These are phyloP conservation scores for Platismatia glauca DNA, from an alignment of 495 filamentous ascomycete genomes.

Conservation along the genomic window DNA sequence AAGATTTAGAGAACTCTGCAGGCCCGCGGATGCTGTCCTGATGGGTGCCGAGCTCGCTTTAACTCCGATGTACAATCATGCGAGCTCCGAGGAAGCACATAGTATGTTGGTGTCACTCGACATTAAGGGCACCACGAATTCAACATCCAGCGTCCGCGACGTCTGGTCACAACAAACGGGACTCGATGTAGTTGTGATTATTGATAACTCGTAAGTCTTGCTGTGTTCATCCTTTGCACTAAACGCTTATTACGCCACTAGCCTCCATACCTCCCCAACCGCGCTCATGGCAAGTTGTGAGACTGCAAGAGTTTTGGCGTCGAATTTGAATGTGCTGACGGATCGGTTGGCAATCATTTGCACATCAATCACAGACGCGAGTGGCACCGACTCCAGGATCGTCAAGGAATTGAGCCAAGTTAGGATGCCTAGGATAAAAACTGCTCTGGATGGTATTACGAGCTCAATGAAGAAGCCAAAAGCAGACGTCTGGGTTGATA, in stretches of 20 bases:
- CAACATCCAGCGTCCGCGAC: not conserved
- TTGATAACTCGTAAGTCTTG: constrained; percentile 23
- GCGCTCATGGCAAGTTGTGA: constrained; percentile 24
- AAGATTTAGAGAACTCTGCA: constrained; percentile 9
- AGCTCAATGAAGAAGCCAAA: constrained; percentile 12
- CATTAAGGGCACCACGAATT: constrained; percentile 13
- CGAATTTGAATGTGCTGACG: constrained; percentile 12
- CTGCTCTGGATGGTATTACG: constrained; percentile 20
- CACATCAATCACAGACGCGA: not conserved
- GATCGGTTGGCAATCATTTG: constrained; percentile 24
- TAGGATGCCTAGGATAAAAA: constrained; percentile 11
- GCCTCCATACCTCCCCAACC: constrained; percentile 22
- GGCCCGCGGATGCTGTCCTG: constrained; percentile 9
- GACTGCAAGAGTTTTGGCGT: constrained; percentile 21
- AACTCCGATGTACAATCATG: constrained; percentile 17
- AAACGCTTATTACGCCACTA: not conserved
- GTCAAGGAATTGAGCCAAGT: constrained; percentile 19
- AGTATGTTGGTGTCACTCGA: constrained; percentile 22
- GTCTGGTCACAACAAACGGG: not conserved
- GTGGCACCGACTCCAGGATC: constrained; percentile 6
- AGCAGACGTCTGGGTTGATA: constrained; percentile 2
- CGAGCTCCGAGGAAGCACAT: constrained; percentile 10
- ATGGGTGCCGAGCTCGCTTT: constrained; percentile 18
- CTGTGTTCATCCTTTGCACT: not conserved
- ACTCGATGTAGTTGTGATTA: constrained; percentile 22